Evolutionary conservation across 2,329 filamentous ascomycete species (phyloP).

Genomic region (Fusarium sp.): DNA sequence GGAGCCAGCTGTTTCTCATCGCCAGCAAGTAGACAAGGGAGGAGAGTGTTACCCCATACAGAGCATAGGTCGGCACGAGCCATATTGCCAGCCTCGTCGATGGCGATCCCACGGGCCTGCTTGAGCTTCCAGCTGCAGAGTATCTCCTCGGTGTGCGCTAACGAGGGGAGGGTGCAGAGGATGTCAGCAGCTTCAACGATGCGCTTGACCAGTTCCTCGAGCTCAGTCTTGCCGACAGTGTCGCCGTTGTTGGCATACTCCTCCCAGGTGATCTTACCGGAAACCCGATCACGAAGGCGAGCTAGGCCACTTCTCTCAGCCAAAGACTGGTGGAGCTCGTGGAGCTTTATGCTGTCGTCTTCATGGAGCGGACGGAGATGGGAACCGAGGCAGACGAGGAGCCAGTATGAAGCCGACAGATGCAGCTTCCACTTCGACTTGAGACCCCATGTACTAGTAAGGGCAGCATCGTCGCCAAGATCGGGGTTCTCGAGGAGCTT

Average conservation of each 20-base stretch:
- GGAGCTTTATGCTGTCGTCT: not conserved
- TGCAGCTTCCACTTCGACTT: constrained; percentile 17
- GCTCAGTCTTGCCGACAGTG: not conserved
- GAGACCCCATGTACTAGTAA: not conserved
- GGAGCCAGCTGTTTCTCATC: constrained; percentile 31
- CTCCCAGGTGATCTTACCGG: not conserved
- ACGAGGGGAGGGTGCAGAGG: not conserved
- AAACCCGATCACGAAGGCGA: not conserved
- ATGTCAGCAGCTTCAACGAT: not conserved
- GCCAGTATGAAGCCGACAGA: constrained; percentile 18
- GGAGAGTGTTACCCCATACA: constrained; percentile 36
- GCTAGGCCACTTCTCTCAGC: not conserved
- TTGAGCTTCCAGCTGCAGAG: not conserved
- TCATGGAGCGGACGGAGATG: not conserved
- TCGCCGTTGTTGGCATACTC: not conserved
- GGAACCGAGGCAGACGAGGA: constrained; percentile 8
- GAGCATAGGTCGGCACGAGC: constrained; percentile 34
- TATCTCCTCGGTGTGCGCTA: not conserved
- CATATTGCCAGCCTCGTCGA: constrained; percentile 41
- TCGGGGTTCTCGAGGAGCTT: constrained; percentile 5
- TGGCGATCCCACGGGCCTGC: constrained; percentile 8
- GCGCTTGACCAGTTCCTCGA: not conserved
- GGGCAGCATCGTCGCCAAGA: not conserved
- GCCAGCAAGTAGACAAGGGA: constrained; percentile 33
- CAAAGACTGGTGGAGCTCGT: not conserved